Evolutionary conservation across 108 stramenopile genomes (phyloP).

Genomic region (Skeletonema tropicum): DNA sequence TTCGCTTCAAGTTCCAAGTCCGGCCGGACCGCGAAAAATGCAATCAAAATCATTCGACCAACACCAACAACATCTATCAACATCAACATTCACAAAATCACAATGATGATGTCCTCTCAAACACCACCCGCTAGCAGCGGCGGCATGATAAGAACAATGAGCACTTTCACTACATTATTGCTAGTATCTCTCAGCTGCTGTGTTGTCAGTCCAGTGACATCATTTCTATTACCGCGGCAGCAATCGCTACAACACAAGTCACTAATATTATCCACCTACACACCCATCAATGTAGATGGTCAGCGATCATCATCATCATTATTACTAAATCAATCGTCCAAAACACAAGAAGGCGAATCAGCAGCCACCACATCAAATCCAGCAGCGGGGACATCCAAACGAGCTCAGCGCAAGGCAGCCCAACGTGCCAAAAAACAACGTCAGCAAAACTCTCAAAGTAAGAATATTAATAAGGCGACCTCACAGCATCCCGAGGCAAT

Average conservation of each 20-base stretch:
- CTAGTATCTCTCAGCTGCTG: background rate
- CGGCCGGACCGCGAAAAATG: no score
- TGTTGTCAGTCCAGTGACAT: background rate
- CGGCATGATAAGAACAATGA: background rate
- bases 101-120: background rate
- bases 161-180: background rate
- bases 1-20: background rate
- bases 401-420: constrained; percentile 45
- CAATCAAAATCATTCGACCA: no score
- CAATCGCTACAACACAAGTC: background rate
- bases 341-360: background rate
- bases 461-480: constrained; percentile 12
- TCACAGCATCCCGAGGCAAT: constrained; percentile 47
- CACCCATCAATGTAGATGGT: background rate
- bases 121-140: background rate
- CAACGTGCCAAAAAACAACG: constrained; percentile 19
- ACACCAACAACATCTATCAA: background rate
- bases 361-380: background rate
- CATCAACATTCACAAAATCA: no score
- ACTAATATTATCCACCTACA: background rate
- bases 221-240: background rate
- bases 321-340: background rate
- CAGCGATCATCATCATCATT: background rate
- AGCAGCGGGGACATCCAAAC: constrained; percentile 10
- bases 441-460: background rate